These are phyloP conservation scores for Helotiales sp. DNA, from an alignment of 2,329 filamentous ascomycete genomes.

Conservation along the genomic window DNA sequence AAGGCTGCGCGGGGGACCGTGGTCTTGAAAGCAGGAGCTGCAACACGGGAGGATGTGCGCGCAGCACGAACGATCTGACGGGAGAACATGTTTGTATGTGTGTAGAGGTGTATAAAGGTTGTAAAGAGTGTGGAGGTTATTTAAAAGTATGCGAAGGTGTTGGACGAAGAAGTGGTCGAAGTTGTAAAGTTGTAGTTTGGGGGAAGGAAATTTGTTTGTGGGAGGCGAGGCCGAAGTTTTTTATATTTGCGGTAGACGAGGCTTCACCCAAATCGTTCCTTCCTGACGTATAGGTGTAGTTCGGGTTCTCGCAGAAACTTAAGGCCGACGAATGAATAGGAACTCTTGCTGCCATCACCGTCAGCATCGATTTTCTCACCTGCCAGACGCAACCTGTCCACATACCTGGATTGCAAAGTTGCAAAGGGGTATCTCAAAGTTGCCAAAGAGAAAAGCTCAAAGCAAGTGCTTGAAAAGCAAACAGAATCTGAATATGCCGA, in stretches of 20 bases:
- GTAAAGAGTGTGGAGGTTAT: background rate
- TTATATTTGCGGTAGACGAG: background rate
- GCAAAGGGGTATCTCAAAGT: background rate
- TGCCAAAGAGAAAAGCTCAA: background rate
- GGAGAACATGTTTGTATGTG: constrained; percentile 25
- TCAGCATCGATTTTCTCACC: background rate
- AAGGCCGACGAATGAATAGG: too few relatives aligned
- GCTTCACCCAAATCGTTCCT: too few relatives aligned
- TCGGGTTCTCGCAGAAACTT: background rate
- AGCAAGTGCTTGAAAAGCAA: background rate
- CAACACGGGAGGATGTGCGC: constrained; percentile 9
- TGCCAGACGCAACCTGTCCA: background rate
- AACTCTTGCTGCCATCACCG: background rate
- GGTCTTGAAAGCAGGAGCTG: constrained; percentile 5
- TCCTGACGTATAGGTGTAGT: too few relatives aligned
- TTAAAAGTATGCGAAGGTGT: background rate
- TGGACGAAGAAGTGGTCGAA: background rate
- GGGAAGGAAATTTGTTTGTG: background rate
- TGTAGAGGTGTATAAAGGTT: constrained; percentile 4
- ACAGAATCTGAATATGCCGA: constrained; percentile 1
- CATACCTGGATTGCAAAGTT: background rate
- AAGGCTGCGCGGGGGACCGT: constrained; percentile 28
- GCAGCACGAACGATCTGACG: constrained; percentile 23
- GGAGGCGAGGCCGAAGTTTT: background rate
- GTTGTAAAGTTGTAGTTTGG: background rate